These are phyloP conservation scores for Yamadazyma blattariae DNA, from an alignment of 1,139 yeast genomes.

Conservation along the genomic window DNA sequence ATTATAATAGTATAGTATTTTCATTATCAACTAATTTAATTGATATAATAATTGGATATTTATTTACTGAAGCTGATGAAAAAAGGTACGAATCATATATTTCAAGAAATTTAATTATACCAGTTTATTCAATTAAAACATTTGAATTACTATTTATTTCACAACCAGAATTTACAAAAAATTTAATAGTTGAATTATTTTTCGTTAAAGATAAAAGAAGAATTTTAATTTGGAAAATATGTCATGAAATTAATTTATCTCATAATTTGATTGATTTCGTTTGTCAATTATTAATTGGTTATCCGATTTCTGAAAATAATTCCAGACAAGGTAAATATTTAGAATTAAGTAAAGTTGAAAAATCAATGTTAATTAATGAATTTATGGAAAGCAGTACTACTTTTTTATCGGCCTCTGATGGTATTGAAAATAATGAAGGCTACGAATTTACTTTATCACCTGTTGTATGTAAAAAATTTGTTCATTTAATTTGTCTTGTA, in stretches of 20 bases:
- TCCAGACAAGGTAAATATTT: constrained; percentile 53
- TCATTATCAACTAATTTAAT: not conserved
- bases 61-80: constrained; percentile 38
- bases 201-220: constrained; percentile 64
- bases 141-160: constrained; percentile 37
- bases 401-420: constrained; percentile 42
- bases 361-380: constrained; percentile 66
- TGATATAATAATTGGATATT: constrained; percentile 32
- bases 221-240: constrained; percentile 62
- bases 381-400: constrained; percentile 56
- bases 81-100: constrained; percentile 20
- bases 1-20: not conserved
- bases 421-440: constrained; percentile 35
- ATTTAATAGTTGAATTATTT: constrained; percentile 63
- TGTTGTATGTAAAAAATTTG: constrained; percentile 46
- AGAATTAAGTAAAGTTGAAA: constrained; percentile 53
- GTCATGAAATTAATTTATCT: constrained; percentile 57
- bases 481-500: constrained; percentile 61
- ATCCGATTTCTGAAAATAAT: constrained; percentile 21
- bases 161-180: constrained; percentile 45
- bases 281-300: constrained; percentile 54
- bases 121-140: constrained; percentile 41
- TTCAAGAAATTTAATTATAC: constrained; percentile 26
- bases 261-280: constrained; percentile 53
- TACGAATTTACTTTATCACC: constrained; percentile 33